phyloP scores from a whole-genome alignment of 1,139 yeast species.

The Diutina sp. region DNA sequence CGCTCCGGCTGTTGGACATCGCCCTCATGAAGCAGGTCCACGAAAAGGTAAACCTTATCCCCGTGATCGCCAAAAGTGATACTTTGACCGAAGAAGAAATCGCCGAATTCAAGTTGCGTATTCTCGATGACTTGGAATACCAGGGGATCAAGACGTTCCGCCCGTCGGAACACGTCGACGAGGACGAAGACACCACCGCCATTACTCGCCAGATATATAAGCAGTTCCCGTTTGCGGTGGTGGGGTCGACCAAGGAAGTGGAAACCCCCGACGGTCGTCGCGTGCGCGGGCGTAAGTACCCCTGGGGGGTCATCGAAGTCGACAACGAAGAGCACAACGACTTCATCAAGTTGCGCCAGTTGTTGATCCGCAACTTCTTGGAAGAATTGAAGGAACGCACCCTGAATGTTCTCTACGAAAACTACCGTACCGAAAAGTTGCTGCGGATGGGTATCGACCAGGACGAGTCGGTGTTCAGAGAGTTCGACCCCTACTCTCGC shows the following conservation, averaged over 20 bases:
- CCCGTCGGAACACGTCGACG: conserved; percentile 46
- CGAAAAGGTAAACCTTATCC: conserved; percentile 86
- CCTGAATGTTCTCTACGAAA: conserved; percentile 64
- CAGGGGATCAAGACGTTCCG: conserved; percentile 71
- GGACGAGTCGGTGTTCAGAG: conserved; percentile 83
- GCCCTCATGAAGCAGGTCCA: conserved; percentile 82
- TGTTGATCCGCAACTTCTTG: conserved; percentile 79
- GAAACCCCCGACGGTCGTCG: conserved; percentile 61
- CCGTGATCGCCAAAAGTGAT: conserved; percentile 91
- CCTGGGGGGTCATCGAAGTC: conserved; percentile 97
- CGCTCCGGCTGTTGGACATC: conserved; percentile 79
- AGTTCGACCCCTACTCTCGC: conserved; percentile 84
- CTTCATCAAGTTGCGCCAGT: conserved; percentile 80
- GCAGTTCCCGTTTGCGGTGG: conserved; percentile 84
- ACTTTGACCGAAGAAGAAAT: conserved; percentile 86
- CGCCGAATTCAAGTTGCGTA: conserved; percentile 55
- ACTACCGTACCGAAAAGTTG: conserved; percentile 80
- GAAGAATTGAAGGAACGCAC: conserved; percentile 92
- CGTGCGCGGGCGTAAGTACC: conserved; percentile 89
- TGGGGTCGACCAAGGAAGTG: conserved; percentile 77
- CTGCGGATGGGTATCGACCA: conserved; percentile 78
- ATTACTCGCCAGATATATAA: conserved; percentile 57
- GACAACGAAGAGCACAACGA: conserved; percentile 94
- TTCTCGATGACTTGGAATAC: conserved; percentile 61
- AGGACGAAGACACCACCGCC: conserved; percentile 70